Conservation (phyloP, 2,329 filamentous ascomycete genomes). For the Mollisiaceae sp. region DNA sequence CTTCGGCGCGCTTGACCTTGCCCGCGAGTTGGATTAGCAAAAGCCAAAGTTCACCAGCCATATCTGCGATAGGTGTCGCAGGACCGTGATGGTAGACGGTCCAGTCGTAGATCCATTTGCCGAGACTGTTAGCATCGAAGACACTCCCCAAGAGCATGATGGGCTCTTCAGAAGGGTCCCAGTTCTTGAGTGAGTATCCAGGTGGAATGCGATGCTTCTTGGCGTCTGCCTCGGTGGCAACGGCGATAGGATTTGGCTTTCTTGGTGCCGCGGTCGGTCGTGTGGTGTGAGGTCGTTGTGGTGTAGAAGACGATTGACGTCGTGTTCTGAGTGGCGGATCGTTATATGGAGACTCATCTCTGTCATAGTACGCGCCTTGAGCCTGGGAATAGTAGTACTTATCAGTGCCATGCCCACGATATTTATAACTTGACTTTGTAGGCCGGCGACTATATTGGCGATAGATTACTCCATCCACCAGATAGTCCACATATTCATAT, state of each 20-base stretch:
- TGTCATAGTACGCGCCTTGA: constrained; percentile 39
- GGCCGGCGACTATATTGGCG: constrained; percentile 35
- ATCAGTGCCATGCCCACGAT: constrained; percentile 45
- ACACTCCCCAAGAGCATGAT: constrained; percentile 95
- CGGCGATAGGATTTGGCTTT: constrained; percentile 46
- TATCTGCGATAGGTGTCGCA: constrained; percentile 81
- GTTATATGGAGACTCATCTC: constrained; percentile 36
- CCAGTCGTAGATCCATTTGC: constrained; percentile 99
- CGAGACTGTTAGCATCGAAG: constrained; percentile 95
- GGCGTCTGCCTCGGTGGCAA: constrained; percentile 65
- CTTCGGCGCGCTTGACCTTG: constrained; percentile 90
- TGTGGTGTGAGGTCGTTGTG: constrained; percentile 38
- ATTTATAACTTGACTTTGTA: constrained; percentile 40
- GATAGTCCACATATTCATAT: constrained; percentile 41
- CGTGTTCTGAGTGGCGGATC: constrained; percentile 35
- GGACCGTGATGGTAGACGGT: constrained; percentile 89
- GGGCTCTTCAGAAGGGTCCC: constrained; percentile 92
- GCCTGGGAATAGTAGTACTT: constrained; percentile 42
- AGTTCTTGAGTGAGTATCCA: constrained; percentile 96
- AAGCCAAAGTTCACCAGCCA: constrained; percentile 94
- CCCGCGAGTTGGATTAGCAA: constrained; percentile 91
- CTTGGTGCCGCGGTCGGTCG: constrained; percentile 37
- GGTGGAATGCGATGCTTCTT: constrained; percentile 76
- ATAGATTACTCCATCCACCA: constrained; percentile 39
- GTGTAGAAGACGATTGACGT: constrained; percentile 40